These are phyloP conservation scores for Rubus idaeus DNA, from an alignment of 306 rosid genomes.

Conservation along the genomic window DNA sequence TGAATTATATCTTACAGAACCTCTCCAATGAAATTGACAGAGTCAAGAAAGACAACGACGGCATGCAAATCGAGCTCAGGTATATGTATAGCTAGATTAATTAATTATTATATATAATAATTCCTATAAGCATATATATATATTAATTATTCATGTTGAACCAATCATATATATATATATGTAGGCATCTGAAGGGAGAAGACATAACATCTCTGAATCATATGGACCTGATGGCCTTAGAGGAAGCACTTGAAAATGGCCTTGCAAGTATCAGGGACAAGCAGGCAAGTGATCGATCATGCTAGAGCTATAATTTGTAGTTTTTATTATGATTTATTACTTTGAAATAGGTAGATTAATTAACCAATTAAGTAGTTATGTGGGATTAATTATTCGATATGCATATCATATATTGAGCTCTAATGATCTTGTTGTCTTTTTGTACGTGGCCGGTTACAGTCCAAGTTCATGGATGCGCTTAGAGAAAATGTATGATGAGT, in stretches of 20 bases:
- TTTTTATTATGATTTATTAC: not conserved
- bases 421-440: conserved; percentile 13
- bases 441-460: conserved; percentile 42
- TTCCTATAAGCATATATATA: not conserved
- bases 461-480: conserved; percentile 42
- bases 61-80: conserved; percentile 86
- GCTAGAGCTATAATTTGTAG: not conserved
- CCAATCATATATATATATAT: not conserved
- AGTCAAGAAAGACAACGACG: conserved; percentile 83
- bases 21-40: conserved; percentile 80
- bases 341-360: not conserved
- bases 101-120: not conserved
- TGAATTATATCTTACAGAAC: conserved; percentile 41
- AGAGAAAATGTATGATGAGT: conserved; percentile 54
- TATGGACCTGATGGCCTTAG: conserved; percentile 67
- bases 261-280: conserved; percentile 54
- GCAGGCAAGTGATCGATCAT: conserved; percentile 39
- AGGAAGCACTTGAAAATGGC: conserved; percentile 75
- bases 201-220: conserved; percentile 68
- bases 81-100: conserved; percentile 17
- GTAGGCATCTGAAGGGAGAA: conserved; percentile 89
- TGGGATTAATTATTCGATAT: not conserved
- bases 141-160: not conserved
- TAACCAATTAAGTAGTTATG: not conserved
- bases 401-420: not conserved